Conservation (phyloP, 2,329 filamentous ascomycete genomes). For the Paramyrothecium sp. region DNA sequence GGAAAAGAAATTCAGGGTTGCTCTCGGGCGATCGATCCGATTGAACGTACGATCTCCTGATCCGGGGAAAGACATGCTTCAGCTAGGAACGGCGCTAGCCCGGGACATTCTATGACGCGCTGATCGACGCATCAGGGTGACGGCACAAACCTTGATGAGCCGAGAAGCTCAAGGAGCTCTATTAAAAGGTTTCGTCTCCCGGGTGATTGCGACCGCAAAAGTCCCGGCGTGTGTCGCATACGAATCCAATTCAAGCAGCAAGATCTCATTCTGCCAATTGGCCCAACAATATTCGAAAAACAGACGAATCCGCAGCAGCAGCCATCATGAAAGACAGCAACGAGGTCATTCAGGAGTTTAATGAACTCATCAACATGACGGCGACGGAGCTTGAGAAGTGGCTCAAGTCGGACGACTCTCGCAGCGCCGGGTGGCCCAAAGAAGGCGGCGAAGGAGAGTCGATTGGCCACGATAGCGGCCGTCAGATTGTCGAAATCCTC, state of each 20-base stretch:
- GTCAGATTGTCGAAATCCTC: constrained; percentile 62
- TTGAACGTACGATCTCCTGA: not conserved
- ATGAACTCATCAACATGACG: constrained; percentile 65
- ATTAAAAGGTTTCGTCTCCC: not conserved
- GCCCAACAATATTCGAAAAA: not conserved
- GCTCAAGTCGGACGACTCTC: constrained; percentile 58
- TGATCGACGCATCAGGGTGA: not conserved
- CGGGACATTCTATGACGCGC: not conserved
- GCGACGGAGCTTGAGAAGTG: constrained; percentile 59
- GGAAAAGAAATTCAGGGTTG: not conserved
- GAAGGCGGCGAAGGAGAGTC: constrained; percentile 58
- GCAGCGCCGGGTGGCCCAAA: constrained; percentile 58
- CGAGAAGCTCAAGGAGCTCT: not conserved
- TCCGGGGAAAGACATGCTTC: not conserved
- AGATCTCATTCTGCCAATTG: not conserved
- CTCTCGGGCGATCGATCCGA: not conserved
- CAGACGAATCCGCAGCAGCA: not conserved
- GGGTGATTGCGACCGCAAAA: not conserved
- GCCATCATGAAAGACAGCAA: constrained; percentile 22
- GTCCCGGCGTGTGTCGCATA: no score
- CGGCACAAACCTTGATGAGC: not conserved
- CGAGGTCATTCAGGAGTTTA: constrained; percentile 55
- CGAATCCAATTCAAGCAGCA: not conserved
- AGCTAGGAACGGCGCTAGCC: not conserved
- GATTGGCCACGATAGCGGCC: constrained; percentile 62